Percentiles rank a stretch among this genome's conserved stretches.
phyloP scores from a whole-genome alignment of 2,329 filamentous ascomycete genomes.

The Penicillium sp. region DNA sequence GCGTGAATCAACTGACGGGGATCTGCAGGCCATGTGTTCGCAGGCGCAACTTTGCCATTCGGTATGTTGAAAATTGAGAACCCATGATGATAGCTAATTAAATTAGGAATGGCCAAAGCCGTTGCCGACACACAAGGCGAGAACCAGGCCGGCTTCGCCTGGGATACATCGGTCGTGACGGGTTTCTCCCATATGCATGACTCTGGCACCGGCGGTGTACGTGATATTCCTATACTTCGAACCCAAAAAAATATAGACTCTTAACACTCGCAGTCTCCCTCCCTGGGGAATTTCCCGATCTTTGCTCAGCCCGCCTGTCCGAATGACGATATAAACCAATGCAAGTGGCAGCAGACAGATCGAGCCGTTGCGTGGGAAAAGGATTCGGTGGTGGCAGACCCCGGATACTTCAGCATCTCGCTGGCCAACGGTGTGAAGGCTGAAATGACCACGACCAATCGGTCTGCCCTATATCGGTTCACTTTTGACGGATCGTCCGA shows the following conservation, averaged over 20 bases:
- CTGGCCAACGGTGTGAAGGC: conserved; percentile 58
- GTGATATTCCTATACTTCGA: not conserved
- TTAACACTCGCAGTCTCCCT: conserved; percentile 47
- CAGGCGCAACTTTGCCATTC: conserved; percentile 56
- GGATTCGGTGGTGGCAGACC: conserved; percentile 55
- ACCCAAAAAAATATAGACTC: not conserved
- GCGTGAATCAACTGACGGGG: not conserved
- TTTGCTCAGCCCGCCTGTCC: conserved; percentile 65
- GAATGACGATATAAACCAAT: conserved; percentile 60
- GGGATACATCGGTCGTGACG: conserved; percentile 49
- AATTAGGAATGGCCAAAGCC: conserved; percentile 53
- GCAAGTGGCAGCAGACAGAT: conserved; percentile 57
- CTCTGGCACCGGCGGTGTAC: conserved; percentile 50
- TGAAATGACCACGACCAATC: conserved; percentile 68
- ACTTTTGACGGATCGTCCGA: conserved; percentile 48
- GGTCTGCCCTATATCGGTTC: conserved; percentile 65
- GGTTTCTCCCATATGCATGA: conserved; percentile 57
- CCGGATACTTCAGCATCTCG: conserved; percentile 65
- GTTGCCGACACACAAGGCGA: conserved; percentile 54
- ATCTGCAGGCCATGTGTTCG: conserved; percentile 54
- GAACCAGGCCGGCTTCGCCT: conserved; percentile 58
- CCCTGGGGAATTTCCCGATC: conserved; percentile 70
- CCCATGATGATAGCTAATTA: not conserved
- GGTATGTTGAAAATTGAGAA: conserved; percentile 28
- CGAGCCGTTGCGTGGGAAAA: conserved; percentile 51